phyloP scores from a whole-genome alignment of 345 rosid genomes.

The Linum tenue region DNA sequence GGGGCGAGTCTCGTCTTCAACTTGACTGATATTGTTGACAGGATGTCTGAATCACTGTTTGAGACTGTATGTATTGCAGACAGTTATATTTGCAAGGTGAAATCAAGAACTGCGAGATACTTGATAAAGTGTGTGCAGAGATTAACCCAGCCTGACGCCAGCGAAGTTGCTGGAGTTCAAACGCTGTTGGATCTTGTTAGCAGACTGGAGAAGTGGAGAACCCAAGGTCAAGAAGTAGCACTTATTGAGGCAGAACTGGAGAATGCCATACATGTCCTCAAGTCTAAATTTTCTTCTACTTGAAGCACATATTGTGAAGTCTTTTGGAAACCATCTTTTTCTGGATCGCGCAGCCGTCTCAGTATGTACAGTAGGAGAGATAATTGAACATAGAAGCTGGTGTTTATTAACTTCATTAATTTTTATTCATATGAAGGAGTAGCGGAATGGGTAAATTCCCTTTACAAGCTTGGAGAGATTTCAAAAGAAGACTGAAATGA shows the following conservation, averaged over 20 bases:
- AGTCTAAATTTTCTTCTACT: slow-evolving; percentile 17
- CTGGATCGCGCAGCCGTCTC: background rate
- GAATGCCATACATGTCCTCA: slow-evolving; percentile 25
- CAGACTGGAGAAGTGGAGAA: slow-evolving; percentile 52
- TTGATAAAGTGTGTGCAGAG: slow-evolving; percentile 50
- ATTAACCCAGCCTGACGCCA: slow-evolving; percentile 26
- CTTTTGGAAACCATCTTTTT: background rate
- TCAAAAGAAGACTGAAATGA: too few relatives aligned
- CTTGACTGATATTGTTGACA: slow-evolving; percentile 46
- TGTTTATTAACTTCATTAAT: background rate
- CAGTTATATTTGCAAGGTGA: slow-evolving; percentile 39
- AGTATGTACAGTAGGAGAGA: background rate
- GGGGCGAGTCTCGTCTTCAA: slow-evolving; percentile 52
- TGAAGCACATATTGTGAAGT: slow-evolving; percentile 1
- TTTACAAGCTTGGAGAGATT: background rate
- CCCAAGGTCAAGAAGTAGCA: slow-evolving; percentile 35
- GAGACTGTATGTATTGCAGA: slow-evolving; percentile 37
- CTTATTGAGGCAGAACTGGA: slow-evolving; percentile 34
- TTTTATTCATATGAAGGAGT: background rate
- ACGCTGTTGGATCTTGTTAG: slow-evolving; percentile 36
- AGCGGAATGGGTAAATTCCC: background rate
- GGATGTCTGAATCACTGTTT: slow-evolving; percentile 39
- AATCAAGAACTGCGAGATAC: slow-evolving; percentile 44
- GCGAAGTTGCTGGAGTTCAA: slow-evolving; percentile 25
- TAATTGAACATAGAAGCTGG: background rate